Evolutionary conservation across 192 early-diverging fungal species (phyloP), one percentile per base, ranked within the genome.

Genomic region (Diversispora epigaea): DNA sequence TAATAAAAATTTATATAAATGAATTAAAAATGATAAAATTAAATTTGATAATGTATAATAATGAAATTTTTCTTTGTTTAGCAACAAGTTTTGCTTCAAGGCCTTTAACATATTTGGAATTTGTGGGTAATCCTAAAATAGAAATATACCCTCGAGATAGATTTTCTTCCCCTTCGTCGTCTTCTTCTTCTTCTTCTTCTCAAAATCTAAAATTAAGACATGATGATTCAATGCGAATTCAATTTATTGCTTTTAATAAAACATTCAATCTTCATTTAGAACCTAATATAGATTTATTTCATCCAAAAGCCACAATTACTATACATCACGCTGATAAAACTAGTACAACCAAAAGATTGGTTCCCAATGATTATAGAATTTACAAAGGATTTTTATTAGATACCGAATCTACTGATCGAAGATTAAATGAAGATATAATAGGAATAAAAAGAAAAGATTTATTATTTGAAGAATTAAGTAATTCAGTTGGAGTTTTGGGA

Each of bases 281-380:
- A 73, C 90, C 89, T 39, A 93, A 93, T 78, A 64, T 79, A 15
- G 90, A 91, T 75, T 71, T 93, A 49, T 76, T 93, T 58, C 90
- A 93, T 76, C 87, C 90, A 1, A 76, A 89, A 4, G 89, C 88
- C 3, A 83, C 39, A 19, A 64, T 64, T 64, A 44, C 41, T 64
- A 44, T 64, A 22, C 62, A 64, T 43, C 62, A 64, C 43, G n/a
- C 12, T n/a, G 43, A 64, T 64, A 64, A 64, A 73, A 15, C 73
- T 66, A 21, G 68, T 72, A 9, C 57, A 50, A 15, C 75, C 78
- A 21, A 72, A 71, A 17, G 65, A 75, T n/a, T 78, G 17, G 69
- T 80, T 12, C 78, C 84, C 73, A 78, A 87, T 73, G 76, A 84
- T 66, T 75, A 79, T 64, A 65, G 84, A 74, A 61, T 93, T 57